Conservation (phyloP, 2,329 filamentous ascomycete genomes). For the Verticillium nubilum region DNA sequence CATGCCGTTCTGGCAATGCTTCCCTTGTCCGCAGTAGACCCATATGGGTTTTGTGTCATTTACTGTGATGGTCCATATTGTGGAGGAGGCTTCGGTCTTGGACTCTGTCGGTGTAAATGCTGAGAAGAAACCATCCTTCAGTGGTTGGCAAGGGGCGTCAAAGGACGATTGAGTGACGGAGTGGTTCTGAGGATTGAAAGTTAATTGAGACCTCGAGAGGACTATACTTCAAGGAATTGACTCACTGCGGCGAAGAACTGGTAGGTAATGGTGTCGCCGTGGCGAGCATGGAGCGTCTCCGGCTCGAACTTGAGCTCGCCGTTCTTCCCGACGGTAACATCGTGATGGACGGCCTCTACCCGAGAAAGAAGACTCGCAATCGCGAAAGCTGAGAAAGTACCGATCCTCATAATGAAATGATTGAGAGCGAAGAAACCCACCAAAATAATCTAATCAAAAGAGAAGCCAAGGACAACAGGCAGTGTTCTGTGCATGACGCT, state of each 20-base stretch:
- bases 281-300: constrained; percentile 23
- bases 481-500: neutral
- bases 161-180: constrained; percentile 76
- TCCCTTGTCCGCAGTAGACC: constrained; percentile 71
- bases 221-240: neutral
- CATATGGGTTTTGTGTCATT: constrained; percentile 67
- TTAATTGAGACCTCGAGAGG: neutral
- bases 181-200: constrained; percentile 53
- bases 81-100: constrained; percentile 44
- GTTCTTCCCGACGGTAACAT: constrained; percentile 31
- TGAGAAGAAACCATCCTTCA: constrained; percentile 57
- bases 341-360: constrained; percentile 20
- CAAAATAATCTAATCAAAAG: neutral
- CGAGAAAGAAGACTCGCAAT: constrained; percentile 18
- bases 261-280: constrained; percentile 34
- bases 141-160: constrained; percentile 60
- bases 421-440: neutral
- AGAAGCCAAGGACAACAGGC: neutral
- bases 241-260: constrained; percentile 31
- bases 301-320: constrained; percentile 31
- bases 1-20: constrained; percentile 73
- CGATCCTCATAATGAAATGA: constrained; percentile 22
- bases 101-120: constrained; percentile 52
- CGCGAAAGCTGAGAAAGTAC: constrained; percentile 13
- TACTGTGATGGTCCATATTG: constrained; percentile 45